Evolutionary conservation across 192 early-diverging fungal species (phyloP).

Genomic region (Podila epicladia): DNA sequence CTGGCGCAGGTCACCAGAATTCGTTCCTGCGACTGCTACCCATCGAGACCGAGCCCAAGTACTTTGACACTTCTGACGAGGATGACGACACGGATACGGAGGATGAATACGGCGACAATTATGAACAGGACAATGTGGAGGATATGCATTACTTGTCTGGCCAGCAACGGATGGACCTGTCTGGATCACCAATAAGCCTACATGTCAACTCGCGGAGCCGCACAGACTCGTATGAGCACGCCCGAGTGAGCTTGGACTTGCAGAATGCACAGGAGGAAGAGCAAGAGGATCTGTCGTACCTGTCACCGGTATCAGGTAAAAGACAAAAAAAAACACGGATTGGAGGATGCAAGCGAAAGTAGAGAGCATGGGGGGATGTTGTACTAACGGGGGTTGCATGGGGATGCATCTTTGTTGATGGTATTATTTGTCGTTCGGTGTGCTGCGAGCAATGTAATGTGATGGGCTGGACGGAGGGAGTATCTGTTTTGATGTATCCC

Average conservation of each 20-base stretch:
- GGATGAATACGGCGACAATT: not conserved
- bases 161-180: not conserved
- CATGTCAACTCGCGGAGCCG: conserved; percentile 6
- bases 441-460: too few relatives aligned
- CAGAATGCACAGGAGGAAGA: conserved; percentile 20
- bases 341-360: not conserved
- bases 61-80: conserved; percentile 21
- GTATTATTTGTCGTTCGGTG: too few relatives aligned
- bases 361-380: not conserved
- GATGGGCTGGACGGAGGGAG: too few relatives aligned
- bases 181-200: conserved; percentile 7
- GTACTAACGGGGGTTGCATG: too few relatives aligned
- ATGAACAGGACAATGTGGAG: conserved; percentile 3
- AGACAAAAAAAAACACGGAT: not conserved
- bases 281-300: conserved; percentile 25
- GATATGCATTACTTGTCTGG: conserved; percentile 1
- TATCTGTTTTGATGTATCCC: too few relatives aligned
- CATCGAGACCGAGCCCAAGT: conserved; percentile 17
- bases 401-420: too few relatives aligned
- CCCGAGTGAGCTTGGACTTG: conserved; percentile 15
- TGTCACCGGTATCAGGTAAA: conserved; percentile 27
- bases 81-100: not conserved
- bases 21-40: conserved; percentile 33
- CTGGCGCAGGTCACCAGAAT: not conserved
- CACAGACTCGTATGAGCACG: conserved; percentile 1